Evolutionary conservation across 345 rosid species (phyloP), one percentile per base, ranked within the genome.

Genomic region (Salix udensis): DNA sequence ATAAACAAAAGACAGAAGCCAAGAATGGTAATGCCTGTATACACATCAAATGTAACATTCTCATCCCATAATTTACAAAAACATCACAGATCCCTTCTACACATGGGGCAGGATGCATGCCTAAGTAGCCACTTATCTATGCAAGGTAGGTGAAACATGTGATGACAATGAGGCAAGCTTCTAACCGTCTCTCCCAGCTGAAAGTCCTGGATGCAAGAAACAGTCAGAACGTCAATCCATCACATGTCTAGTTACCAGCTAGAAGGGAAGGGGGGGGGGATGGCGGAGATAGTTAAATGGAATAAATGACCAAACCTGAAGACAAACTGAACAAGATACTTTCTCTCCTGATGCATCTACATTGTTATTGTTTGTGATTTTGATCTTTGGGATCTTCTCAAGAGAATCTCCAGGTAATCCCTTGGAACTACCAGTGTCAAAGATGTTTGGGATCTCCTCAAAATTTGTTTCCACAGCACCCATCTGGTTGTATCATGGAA

Each of bases 81-180:
- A 34, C 16, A 71, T 82, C 83, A 96, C 80, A 93, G 92, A 83
- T 90, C 94, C 82, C 97, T 82, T 83, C 99, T 91, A 89, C 99
- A 96, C 28, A 96, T 76, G 1, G 99, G 99, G 84, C 98, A 94
- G 60, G 99, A 96, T n/a, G 89, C 97, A 73, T 94, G 97, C 77
- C 77, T 83, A 30, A 80, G 85, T 58, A 96, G 97, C 99, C 99
- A 96, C 78, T 91, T 89, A 83, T 96, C 99, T 68, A 94, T 96
- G 94, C 99, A 92, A 0, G 95, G 96, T 65, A 91, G 87, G 85
- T 96, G 99, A 86, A 96, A 96, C 97, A 89, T 85, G 90, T 91
- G 99, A 81, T 94, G 95, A 79, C 98, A 96, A 62, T 96, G 95
- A 50, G 98, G 99, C 89, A 96, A 86, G 77, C 97, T 87, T 83